Evolutionary conservation across 1,139 yeast species (phyloP).

Genomic region (Yamadazyma triangularis): DNA sequence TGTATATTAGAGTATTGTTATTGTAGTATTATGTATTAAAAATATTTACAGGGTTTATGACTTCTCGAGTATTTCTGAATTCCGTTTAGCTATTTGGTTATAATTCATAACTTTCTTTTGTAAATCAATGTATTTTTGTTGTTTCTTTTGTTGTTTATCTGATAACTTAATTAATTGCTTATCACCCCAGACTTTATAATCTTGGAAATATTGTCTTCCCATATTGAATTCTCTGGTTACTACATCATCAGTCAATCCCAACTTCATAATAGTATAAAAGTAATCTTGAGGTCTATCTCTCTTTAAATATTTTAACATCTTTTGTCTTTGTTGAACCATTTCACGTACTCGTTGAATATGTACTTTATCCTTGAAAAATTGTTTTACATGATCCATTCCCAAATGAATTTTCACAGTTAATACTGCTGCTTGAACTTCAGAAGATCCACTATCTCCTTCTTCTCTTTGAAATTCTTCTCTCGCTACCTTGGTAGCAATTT

Average conservation of each 20-base stretch:
- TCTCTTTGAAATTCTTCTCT: conserved; percentile 73
- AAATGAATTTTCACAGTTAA: conserved; percentile 77
- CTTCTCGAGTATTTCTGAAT: conserved; percentile 18
- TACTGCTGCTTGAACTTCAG: conserved; percentile 94
- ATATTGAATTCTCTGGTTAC: conserved; percentile 78
- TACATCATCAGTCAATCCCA: conserved; percentile 81
- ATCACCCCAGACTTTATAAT: conserved; percentile 78
- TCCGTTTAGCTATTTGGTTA: conserved; percentile 38
- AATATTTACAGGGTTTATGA: background rate
- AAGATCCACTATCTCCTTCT: conserved; percentile 90
- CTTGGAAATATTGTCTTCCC: conserved; percentile 81
- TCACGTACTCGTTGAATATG: conserved; percentile 71
- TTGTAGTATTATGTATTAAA: too few species aligned
- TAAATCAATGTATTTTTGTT: conserved; percentile 29
- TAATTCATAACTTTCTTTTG: conserved; percentile 39
- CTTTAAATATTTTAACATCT: conserved; percentile 75
- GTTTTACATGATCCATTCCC: conserved; percentile 70
- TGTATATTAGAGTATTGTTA: background rate
- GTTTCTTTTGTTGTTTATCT: conserved; percentile 38
- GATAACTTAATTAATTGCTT: conserved; percentile 40
- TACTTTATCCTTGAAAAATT: conserved; percentile 67
- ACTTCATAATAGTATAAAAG: conserved; percentile 78
- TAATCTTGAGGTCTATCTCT: conserved; percentile 75
- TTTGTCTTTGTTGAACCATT: conserved; percentile 86
- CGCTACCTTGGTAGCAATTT: conserved; percentile 61